Evolutionary conservation across 2,329 filamentous ascomycete species (phyloP).

Genomic region (Setomelanomma holmii): DNA sequence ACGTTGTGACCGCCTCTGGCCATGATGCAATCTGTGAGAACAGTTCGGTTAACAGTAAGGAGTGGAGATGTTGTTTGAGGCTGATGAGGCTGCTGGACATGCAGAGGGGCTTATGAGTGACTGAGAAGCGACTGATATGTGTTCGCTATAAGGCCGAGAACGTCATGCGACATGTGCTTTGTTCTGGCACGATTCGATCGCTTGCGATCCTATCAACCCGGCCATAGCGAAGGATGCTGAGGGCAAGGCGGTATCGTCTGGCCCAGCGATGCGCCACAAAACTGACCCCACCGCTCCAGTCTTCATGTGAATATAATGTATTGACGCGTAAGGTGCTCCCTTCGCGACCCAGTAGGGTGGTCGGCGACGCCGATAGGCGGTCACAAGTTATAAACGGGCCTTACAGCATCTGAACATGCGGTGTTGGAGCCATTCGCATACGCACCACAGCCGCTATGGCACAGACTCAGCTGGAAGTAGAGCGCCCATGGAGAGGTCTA

Average conservation of each 20-base stretch:
- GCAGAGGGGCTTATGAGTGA: no score
- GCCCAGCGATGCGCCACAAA: background rate
- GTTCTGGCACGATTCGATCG: background rate
- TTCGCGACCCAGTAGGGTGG: background rate
- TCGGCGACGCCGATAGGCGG: background rate
- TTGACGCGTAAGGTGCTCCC: background rate
- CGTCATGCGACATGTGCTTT: background rate
- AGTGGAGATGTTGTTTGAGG: background rate
- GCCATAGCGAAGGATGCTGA: background rate
- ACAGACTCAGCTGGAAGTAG: background rate
- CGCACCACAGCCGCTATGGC: background rate
- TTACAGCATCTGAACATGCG: background rate
- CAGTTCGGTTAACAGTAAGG: no score
- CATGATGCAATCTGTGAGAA: background rate
- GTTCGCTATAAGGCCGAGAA: background rate
- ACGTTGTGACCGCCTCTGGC: constrained; percentile 5
- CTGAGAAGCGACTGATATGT: no score
- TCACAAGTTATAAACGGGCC: background rate
- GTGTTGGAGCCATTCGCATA: background rate
- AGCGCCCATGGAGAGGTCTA: background rate
- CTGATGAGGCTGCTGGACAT: no score
- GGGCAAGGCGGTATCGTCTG: background rate
- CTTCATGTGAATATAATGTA: background rate
- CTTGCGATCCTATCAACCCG: background rate
- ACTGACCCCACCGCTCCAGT: background rate